Evolutionary conservation across 164 flowering plant genomes (phyloP).

Genomic region (Piper longum): DNA sequence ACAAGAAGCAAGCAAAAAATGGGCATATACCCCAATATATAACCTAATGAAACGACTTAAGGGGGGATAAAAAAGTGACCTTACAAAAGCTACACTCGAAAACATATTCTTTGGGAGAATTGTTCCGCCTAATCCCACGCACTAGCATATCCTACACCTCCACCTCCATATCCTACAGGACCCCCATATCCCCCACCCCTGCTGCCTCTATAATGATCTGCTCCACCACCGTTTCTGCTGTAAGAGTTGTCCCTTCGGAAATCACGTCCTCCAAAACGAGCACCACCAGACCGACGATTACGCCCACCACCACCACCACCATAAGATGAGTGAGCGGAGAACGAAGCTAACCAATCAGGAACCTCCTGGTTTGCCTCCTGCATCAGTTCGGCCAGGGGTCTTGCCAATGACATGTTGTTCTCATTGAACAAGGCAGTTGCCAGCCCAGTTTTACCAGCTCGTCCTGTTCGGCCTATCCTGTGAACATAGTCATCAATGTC

Average conservation of each 20-base stretch:
- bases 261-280: slow-evolving; percentile 63
- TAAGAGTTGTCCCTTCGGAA: slow-evolving; percentile 36
- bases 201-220: slow-evolving; percentile 29
- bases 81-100: slow-evolving; percentile 13
- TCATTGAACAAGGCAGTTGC: slow-evolving; percentile 77
- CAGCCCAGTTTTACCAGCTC: slow-evolving; percentile 54
- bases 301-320: slow-evolving; percentile 33
- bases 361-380: slow-evolving; percentile 70
- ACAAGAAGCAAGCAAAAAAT: background rate
- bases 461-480: slow-evolving; percentile 64
- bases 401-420: slow-evolving; percentile 39
- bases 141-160: slow-evolving; percentile 25
- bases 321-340: slow-evolving; percentile 36
- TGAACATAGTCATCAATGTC: slow-evolving; percentile 77
- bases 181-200: slow-evolving; percentile 23
- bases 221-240: slow-evolving; percentile 16
- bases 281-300: slow-evolving; percentile 44
- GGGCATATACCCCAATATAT: background rate
- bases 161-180: slow-evolving; percentile 20
- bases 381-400: slow-evolving; percentile 52
- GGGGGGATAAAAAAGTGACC: background rate
- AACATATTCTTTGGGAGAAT: background rate
- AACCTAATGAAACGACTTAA: background rate
- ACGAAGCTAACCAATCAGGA: slow-evolving; percentile 53
- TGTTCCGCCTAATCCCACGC: slow-evolving; percentile 40